A percentile compares a stretch with the other conserved stretches of the same genome.
These are phyloP conservation scores for Lithohypha guttulata DNA, from an alignment of 2,329 filamentous ascomycete species.

Conservation along the genomic window DNA sequence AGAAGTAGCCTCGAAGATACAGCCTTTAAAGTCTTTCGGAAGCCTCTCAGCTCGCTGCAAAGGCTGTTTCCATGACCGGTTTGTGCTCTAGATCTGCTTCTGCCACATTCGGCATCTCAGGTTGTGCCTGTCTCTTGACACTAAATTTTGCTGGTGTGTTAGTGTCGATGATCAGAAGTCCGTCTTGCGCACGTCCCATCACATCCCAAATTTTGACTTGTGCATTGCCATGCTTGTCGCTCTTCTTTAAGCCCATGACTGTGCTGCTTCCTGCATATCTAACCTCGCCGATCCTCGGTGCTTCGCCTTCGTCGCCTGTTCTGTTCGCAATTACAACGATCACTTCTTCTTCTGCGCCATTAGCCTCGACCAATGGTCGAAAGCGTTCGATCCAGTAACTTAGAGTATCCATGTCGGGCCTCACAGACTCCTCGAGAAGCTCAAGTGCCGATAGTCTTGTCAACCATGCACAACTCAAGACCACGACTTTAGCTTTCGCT, in stretches of 20 bases:
- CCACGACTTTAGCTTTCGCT: constrained; percentile 40
- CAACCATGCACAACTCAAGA: constrained; percentile 55
- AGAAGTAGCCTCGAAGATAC: too few species aligned
- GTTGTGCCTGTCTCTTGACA: constrained; percentile 6
- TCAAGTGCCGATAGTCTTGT: constrained; percentile 41
- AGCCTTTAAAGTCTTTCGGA: too few species aligned
- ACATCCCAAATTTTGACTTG: constrained; percentile 38
- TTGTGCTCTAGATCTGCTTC: background rate
- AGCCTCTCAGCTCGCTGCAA: background rate
- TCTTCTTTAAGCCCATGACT: constrained; percentile 28
- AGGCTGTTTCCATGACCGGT: background rate
- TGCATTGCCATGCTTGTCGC: constrained; percentile 21
- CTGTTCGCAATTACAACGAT: constrained; percentile 39
- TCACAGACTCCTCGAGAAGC: constrained; percentile 31
- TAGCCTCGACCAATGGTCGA: constrained; percentile 35
- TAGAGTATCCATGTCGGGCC: constrained; percentile 50
- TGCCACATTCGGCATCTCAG: too few species aligned
- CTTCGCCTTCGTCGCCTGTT: constrained; percentile 31
- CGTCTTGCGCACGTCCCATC: constrained; percentile 35
- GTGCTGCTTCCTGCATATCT: constrained; percentile 40
- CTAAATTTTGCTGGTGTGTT: constrained; percentile 25
- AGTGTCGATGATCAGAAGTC: constrained; percentile 38
- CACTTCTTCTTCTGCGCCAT: constrained; percentile 25
- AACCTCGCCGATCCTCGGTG: constrained; percentile 29
- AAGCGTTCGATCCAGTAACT: constrained; percentile 54